Conservation (phyloP, 345 rosid genomes). For the Kandelia obovata region DNA sequence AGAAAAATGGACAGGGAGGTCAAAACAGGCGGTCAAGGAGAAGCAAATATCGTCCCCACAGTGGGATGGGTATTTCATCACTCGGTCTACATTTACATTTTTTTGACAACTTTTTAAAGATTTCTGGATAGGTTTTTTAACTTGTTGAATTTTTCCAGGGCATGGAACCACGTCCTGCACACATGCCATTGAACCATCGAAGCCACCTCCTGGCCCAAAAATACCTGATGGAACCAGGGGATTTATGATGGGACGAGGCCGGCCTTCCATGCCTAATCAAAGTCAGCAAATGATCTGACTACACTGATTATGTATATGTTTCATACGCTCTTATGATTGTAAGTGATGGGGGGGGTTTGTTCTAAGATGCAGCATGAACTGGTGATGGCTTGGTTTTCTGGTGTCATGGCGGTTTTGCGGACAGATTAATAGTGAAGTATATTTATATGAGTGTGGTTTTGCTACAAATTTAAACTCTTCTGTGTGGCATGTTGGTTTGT, state of each 20-base stretch:
- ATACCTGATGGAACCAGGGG: slow-evolving; percentile 37
- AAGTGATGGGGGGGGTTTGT: no score
- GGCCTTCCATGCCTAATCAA: slow-evolving; percentile 33
- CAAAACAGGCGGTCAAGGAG: slow-evolving; percentile 45
- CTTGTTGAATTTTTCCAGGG: slow-evolving; percentile 31
- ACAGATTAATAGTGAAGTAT: no score
- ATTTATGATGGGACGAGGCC: slow-evolving; percentile 83
- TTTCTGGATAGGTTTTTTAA: not conserved
- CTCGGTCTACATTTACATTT: not conserved
- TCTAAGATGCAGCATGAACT: no score
- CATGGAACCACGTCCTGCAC: slow-evolving; percentile 52
- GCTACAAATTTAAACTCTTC: no score
- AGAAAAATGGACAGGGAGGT: slow-evolving; percentile 52
- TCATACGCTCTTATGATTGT: not conserved
- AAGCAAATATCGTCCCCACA: slow-evolving; percentile 46
- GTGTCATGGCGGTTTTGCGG: no score
- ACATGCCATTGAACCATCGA: slow-evolving; percentile 48
- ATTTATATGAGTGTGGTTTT: no score
- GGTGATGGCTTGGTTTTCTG: no score
- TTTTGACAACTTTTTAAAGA: not conserved
- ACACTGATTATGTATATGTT: not conserved
- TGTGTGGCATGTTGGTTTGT: no score
- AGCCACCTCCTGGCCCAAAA: slow-evolving; percentile 93
- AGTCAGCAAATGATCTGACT: slow-evolving; percentile 13
- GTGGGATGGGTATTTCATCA: slow-evolving; percentile 40